Base-by-base conservation (phyloP, 2,329 filamentous ascomycete genomes). In the Cladosporium sp. region DNA sequence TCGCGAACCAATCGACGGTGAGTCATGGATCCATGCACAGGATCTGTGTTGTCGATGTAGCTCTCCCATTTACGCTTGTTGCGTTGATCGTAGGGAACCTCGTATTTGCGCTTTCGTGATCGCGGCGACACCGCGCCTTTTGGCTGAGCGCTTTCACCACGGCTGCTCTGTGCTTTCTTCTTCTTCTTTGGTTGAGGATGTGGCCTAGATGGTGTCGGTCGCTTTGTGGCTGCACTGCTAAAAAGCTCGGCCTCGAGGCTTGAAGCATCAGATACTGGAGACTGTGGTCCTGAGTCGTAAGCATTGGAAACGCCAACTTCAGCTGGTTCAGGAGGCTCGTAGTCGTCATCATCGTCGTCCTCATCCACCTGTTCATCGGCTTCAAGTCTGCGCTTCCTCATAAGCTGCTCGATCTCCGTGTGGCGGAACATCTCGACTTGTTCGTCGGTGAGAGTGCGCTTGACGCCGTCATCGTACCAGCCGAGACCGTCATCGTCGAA, bases 371-470 rank as follows among this genome's bases (percentile, higher is more conserved):
- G 29, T 57, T 67, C 64, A 10, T 55, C 50, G 37, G 64, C 63
- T 53, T 66, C 53, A 33, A 59, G n/a, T 50, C 65, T 63, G 21
- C 66, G 68, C 35, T 62, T 40, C 56, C 68, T 65, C 21, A 50
- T 37, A 21, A 65, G 62, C 96, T 80, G 14, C 73, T 95, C 89
- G 26, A 96, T 85, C 77, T 98, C 94, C 2, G 91, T 94, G 75
- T 96, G 92, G 67, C 93, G 86, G 76, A 97, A 97, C 67, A 97
- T 94, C 62, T 87, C 87, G 71, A 97, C 92, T 80, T 97, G 91
- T 71, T 93, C 91, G 73, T 97, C 91, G 11, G 93, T 97, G 72
- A 98, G 82, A 21, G 93, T 97, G 49, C 94, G 89, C 76, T 95
- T 95, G 67, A 88, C 87, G 3, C 94, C 93, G 74, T 98, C 93